These are phyloP conservation scores for Parasarocladium wereldwijsianum DNA, from an alignment of 2,329 filamentous ascomycete species.

Conservation along the genomic window DNA sequence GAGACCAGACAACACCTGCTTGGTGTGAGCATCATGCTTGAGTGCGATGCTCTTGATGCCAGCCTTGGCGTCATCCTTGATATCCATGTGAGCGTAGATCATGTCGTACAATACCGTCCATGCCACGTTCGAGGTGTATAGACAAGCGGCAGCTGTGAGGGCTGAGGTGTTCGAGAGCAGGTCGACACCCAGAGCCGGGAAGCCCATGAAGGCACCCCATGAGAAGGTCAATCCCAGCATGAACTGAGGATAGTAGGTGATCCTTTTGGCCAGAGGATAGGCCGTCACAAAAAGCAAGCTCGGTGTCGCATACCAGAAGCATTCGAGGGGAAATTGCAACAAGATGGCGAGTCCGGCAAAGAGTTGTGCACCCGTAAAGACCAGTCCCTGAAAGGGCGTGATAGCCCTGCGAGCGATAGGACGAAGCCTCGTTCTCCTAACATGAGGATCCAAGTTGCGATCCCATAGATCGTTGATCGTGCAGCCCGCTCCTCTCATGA, in stretches of 20 bases:
- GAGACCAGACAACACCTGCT: constrained; percentile 57
- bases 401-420: constrained; percentile 72
- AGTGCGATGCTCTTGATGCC: constrained; percentile 83
- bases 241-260: constrained; percentile 78
- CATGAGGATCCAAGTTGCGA: constrained; percentile 69
- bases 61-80: constrained; percentile 70
- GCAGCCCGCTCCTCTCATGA: constrained; percentile 82
- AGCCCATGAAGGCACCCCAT: constrained; percentile 81
- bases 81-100: constrained; percentile 88
- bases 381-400: constrained; percentile 53
- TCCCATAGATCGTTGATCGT: constrained; percentile 89
- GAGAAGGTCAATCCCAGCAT: constrained; percentile 76
- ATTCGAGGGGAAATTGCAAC: constrained; percentile 59
- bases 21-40: constrained; percentile 64
- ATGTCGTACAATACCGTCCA: constrained; percentile 89
- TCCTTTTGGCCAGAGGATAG: constrained; percentile 73
- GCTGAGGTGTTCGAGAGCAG: constrained; percentile 50
- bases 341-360: constrained; percentile 59
- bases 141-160: constrained; percentile 46
- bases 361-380: constrained; percentile 62
- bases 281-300: constrained; percentile 57
- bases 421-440: constrained; percentile 59
- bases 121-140: constrained; percentile 67
- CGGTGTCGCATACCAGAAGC: constrained; percentile 65
- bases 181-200: constrained; percentile 68